Conservation (phyloP, 2,329 filamentous ascomycete species). For the Juglanconis oblonga region DNA sequence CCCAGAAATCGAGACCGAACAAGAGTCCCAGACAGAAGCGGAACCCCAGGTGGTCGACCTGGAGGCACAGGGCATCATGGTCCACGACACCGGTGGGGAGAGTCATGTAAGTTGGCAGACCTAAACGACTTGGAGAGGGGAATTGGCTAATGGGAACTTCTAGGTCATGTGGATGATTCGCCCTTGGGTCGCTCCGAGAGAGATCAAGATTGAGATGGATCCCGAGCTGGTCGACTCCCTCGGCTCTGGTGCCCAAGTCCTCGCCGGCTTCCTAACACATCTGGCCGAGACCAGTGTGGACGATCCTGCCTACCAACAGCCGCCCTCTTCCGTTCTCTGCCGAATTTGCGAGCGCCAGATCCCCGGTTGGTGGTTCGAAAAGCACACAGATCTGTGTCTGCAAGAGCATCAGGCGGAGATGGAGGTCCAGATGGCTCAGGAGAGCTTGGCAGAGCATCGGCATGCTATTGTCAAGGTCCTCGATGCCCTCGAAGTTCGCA, state of each 20-base stretch:
- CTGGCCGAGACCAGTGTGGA: constrained; percentile 80
- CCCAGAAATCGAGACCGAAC: constrained; percentile 35
- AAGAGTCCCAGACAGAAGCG: constrained; percentile 33
- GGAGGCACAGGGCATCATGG: constrained; percentile 97
- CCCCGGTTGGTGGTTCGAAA: constrained; percentile 99
- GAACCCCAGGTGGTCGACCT: constrained; percentile 66
- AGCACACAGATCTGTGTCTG: constrained; percentile 92
- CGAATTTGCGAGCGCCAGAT: constrained; percentile 98
- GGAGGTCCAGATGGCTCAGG: constrained; percentile 95
- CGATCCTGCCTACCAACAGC: constrained; percentile 72
- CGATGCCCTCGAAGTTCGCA: constrained; percentile 81
- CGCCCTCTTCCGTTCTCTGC: constrained; percentile 82
- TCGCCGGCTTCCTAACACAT: constrained; percentile 88
- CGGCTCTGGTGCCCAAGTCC: constrained; percentile 88
- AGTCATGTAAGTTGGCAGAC: constrained; percentile 70
- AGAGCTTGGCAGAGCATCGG: constrained; percentile 86
- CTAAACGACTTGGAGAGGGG: not conserved
- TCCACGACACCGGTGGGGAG: constrained; percentile 88
- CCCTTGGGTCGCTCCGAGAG: constrained; percentile 80
- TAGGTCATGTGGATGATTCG: constrained; percentile 99
- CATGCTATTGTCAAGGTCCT: constrained; percentile 93
- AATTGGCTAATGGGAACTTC: constrained; percentile 26
- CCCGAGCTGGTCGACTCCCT: constrained; percentile 86
- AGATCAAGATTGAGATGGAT: constrained; percentile 95
- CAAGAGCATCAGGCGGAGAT: constrained; percentile 96